Conservation (phyloP, 345 rosid species). For the Murraya paniculata region DNA sequence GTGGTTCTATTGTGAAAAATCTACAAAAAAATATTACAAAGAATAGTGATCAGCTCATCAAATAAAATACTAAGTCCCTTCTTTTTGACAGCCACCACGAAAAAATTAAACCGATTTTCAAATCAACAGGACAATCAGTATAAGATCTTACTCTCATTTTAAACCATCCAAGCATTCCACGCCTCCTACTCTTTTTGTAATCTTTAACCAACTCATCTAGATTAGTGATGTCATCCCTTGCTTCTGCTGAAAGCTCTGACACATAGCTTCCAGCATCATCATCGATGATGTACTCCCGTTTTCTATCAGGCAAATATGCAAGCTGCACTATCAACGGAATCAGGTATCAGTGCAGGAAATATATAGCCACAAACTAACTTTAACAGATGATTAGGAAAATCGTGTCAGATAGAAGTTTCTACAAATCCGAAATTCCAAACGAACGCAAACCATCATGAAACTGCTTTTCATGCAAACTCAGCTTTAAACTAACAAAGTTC, state of each 20-base stretch:
- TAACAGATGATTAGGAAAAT: conserved; percentile 12
- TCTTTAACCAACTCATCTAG: conserved; percentile 73
- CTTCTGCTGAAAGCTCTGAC: conserved; percentile 55
- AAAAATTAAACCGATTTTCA: not conserved
- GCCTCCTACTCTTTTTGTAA: conserved; percentile 54
- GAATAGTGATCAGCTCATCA: not conserved
- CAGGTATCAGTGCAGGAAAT: conserved; percentile 15
- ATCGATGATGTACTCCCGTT: conserved; percentile 52
- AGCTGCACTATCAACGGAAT: conserved; percentile 41
- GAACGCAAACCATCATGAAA: not conserved
- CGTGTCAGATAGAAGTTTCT: conserved; percentile 2
- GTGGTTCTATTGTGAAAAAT: not conserved
- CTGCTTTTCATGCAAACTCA: conserved; percentile 1
- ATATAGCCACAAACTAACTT: conserved; percentile 4
- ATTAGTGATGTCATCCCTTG: conserved; percentile 49
- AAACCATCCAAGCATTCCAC: conserved; percentile 96
- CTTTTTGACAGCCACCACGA: conserved; percentile 1
- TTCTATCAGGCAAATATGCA: conserved; percentile 78
- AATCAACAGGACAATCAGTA: not conserved
- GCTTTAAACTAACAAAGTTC: conserved; percentile 3
- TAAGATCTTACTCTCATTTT: conserved; percentile 56
- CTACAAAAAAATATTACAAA: not conserved
- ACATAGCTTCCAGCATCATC: conserved; percentile 63
- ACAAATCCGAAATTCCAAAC: not conserved
- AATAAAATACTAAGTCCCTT: not conserved